Evolutionary conservation across 345 rosid species (phyloP).

Genomic region (Murraya koenigii): DNA sequence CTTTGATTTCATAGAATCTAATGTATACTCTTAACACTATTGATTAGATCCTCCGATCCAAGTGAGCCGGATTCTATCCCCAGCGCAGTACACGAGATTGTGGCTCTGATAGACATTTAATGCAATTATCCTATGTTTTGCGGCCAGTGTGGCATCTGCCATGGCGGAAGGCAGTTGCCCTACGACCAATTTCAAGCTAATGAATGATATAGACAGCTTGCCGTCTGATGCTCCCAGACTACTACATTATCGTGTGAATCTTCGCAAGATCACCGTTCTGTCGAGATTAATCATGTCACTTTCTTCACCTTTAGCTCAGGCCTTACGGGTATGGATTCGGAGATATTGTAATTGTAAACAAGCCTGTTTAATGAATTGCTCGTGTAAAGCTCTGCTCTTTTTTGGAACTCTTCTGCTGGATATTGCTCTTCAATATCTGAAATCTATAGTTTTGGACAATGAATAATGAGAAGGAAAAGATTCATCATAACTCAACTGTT

Average conservation of each 20-base stretch:
- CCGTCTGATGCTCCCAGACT: conserved; percentile 21
- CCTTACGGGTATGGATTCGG: not conserved
- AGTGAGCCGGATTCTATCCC: not conserved
- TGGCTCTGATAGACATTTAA: conserved; percentile 28
- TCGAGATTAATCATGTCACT: conserved; percentile 20
- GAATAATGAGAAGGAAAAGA: not conserved
- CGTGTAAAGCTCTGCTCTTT: conserved; percentile 25
- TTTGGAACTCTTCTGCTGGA: conserved; percentile 10
- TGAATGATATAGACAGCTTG: conserved; percentile 9
- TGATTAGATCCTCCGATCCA: not conserved
- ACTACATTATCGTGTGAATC: conserved; percentile 17
- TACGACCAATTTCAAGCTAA: conserved; percentile 16
- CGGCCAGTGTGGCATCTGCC: conserved; percentile 34
- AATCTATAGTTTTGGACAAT: not conserved
- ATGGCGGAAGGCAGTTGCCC: conserved; percentile 22
- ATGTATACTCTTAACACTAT: not conserved
- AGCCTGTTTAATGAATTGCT: conserved; percentile 19
- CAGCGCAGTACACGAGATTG: conserved; percentile 11
- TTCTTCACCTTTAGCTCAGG: conserved; percentile 5
- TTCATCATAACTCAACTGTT: not conserved
- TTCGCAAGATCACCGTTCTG: conserved; percentile 8
- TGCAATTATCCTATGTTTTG: conserved; percentile 34
- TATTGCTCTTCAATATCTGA: not conserved
- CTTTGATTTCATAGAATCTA: conserved; percentile 20
- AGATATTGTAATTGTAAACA: conserved; percentile 10